phyloP scores from a whole-genome alignment of 768 basidiomycete species.

The Mrakia blollopis region DNA sequence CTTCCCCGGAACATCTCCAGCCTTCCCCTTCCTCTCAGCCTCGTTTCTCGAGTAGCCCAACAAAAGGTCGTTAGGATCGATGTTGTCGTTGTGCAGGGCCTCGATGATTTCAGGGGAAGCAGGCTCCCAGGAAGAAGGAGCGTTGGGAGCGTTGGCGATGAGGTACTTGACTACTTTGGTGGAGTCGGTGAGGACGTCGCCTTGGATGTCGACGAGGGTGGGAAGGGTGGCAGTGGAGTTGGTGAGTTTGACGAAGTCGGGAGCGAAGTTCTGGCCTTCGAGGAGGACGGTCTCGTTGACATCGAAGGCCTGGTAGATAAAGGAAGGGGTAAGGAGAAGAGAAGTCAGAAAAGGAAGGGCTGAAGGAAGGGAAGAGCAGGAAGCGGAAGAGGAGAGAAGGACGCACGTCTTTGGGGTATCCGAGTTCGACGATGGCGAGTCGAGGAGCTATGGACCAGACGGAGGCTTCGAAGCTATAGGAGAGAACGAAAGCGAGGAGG shows the following conservation, averaged over 20 bases:
- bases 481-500: background rate
- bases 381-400: background rate
- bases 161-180: constrained; percentile 30
- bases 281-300: constrained; percentile 20
- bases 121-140: background rate
- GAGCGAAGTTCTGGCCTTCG: constrained; percentile 28
- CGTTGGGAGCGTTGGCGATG: constrained; percentile 14
- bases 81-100: constrained; percentile 16
- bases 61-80: constrained; percentile 21
- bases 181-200: constrained; percentile 24
- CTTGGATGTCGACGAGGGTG: constrained; percentile 16
- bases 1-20: constrained; percentile 18
- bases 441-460: constrained; percentile 27
- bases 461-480: constrained; percentile 25
- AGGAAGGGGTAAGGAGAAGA: background rate
- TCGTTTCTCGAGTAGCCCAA: constrained; percentile 18
- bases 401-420: constrained; percentile 7
- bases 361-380: background rate
- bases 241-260: constrained; percentile 24
- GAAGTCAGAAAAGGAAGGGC: background rate
- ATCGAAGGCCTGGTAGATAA: constrained; percentile 13
- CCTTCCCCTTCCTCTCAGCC: constrained; percentile 24
- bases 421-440: constrained; percentile 31
- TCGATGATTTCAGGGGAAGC: constrained; percentile 20
- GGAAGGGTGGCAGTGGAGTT: constrained; percentile 23